Conservation (phyloP, 352 stramenopile genomes). For the Globisporangium paddicum region DNA sequence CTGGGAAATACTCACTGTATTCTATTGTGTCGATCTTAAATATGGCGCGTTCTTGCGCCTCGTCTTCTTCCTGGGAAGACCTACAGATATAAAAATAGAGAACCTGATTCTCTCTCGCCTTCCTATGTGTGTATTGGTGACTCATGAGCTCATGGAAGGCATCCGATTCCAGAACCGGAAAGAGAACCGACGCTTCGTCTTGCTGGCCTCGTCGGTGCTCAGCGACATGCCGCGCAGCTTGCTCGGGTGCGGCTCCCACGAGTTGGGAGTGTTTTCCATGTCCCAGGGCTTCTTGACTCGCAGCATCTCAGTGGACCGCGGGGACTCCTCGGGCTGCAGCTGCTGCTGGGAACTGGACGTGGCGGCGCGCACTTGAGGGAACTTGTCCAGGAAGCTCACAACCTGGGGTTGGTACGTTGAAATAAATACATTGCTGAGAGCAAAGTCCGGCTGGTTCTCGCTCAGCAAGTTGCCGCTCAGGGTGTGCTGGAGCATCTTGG, state of each 20-base stretch:
- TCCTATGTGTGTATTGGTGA: not conserved
- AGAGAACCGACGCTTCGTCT: conserved; percentile 69
- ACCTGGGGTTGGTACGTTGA: conserved; percentile 56
- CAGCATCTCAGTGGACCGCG: conserved; percentile 14
- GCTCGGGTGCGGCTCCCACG: conserved; percentile 35
- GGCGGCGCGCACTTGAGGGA: conserved; percentile 43
- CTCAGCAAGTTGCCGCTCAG: conserved; percentile 51
- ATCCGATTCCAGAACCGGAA: conserved; percentile 54
- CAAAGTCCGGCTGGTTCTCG: conserved; percentile 39
- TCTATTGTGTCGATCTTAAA: conserved; percentile 10
- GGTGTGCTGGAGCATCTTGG: conserved; percentile 78
- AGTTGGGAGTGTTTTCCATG: conserved; percentile 21
- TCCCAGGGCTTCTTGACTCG: conserved; percentile 18
- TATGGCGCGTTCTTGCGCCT: conserved; percentile 1
- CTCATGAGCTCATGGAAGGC: conserved; percentile 6
- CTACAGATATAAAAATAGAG: conserved; percentile 6
- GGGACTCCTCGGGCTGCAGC: conserved; percentile 3
- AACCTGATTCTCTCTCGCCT: not conserved
- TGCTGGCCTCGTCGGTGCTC: conserved; percentile 38
- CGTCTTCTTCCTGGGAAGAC: conserved; percentile 1
- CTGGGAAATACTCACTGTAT: conserved; percentile 2
- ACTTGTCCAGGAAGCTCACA: conserved; percentile 51
- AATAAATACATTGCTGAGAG: conserved; percentile 61
- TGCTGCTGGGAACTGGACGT: not conserved
- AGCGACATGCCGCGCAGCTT: conserved; percentile 63